Conservation (phyloP, 2,329 filamentous ascomycete species). For the Gyromitra esculenta region DNA sequence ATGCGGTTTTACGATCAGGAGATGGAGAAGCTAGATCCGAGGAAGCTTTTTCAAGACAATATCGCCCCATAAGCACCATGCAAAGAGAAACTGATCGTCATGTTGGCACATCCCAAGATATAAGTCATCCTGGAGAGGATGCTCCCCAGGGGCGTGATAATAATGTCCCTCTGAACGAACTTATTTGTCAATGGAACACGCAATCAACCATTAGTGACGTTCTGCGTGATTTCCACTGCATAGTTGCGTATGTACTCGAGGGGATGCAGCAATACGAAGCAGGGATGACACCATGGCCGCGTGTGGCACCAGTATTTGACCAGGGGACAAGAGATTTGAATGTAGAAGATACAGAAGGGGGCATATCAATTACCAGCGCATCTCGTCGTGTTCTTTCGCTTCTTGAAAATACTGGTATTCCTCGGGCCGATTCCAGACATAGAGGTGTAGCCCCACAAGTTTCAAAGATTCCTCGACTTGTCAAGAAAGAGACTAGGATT, state of each 20-base stretch:
- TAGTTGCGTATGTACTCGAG: slow-evolving; percentile 47
- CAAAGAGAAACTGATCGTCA: background rate
- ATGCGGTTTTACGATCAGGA: background rate
- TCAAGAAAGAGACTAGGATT: slow-evolving; percentile 18
- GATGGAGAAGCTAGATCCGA: background rate
- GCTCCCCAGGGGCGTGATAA: background rate
- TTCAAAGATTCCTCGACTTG: slow-evolving; percentile 39
- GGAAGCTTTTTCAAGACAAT: background rate
- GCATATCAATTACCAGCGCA: slow-evolving; percentile 43
- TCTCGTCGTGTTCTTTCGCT: slow-evolving; percentile 41
- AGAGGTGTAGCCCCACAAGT: background rate
- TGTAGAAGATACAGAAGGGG: slow-evolving; percentile 30
- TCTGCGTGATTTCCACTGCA: slow-evolving; percentile 44
- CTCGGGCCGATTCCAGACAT: slow-evolving; percentile 1
- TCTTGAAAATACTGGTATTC: slow-evolving; percentile 40
- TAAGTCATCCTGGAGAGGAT: background rate
- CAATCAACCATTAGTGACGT: slow-evolving; percentile 45
- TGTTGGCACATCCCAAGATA: background rate
- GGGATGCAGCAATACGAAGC: slow-evolving; percentile 47
- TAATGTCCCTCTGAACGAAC: slow-evolving; percentile 21
- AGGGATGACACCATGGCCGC: slow-evolving; percentile 44
- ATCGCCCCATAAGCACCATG: background rate
- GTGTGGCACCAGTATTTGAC: slow-evolving; percentile 22
- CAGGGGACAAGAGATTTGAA: slow-evolving; percentile 8
- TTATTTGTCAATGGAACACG: slow-evolving; percentile 39